Conservation (phyloP, 257 asterid species). For the Scutellaria barbata region DNA sequence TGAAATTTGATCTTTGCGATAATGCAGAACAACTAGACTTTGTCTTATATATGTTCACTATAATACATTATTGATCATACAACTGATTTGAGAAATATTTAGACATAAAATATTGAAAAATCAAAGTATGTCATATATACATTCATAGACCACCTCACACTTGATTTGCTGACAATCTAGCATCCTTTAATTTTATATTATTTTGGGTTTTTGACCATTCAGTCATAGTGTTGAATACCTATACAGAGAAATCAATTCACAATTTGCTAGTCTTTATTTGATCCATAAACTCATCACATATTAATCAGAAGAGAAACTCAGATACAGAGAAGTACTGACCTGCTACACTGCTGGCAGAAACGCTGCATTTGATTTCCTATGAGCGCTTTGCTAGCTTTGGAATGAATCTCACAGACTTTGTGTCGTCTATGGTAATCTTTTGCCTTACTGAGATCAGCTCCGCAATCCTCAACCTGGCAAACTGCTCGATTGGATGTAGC, state of each 20-base stretch:
- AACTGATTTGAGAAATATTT: background rate
- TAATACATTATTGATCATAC: background rate
- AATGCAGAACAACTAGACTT: background rate
- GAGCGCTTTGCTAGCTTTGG: slow-evolving; percentile 69
- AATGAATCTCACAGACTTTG: slow-evolving; percentile 81
- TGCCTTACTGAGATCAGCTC: slow-evolving; percentile 69
- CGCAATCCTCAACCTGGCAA: slow-evolving; percentile 82
- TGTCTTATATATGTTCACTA: background rate
- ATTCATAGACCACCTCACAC: slow-evolving; percentile 13
- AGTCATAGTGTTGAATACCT: background rate
- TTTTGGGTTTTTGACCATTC: background rate
- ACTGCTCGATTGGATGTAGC: slow-evolving; percentile 50
- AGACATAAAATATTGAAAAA: background rate
- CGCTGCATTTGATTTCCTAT: slow-evolving; percentile 79
- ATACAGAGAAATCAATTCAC: background rate
- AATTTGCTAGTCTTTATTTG: slow-evolving; percentile 9
- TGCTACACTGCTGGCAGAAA: slow-evolving; percentile 90
- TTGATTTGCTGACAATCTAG: slow-evolving; percentile 9
- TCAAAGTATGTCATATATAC: slow-evolving; percentile 3
- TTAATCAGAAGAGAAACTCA: background rate
- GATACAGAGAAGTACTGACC: slow-evolving; percentile 43
- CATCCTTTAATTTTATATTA: background rate
- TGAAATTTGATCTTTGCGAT: background rate
- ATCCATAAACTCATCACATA: background rate
- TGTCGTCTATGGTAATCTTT: slow-evolving; percentile 83